Evolutionary conservation across 768 basidiomycete species (phyloP), one percentile per base, ranked within the genome.

Genomic region (Termitomyces sp.): DNA sequence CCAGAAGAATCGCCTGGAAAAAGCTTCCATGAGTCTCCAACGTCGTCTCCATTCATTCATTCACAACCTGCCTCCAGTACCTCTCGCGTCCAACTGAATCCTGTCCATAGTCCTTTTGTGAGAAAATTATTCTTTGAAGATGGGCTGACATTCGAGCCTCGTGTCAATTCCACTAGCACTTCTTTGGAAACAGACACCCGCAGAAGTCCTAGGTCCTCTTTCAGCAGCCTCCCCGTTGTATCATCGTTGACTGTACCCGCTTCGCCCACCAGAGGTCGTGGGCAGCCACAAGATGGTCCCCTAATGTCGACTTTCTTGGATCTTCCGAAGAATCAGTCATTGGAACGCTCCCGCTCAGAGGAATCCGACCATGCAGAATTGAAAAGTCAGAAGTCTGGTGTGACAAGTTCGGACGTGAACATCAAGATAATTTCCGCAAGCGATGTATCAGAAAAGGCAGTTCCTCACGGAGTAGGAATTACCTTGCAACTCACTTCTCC

Each of bases 81-180:
- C 45, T 69, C 73, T 31, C 74, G 69, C 62, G 65, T 73, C 6
- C 76, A 77, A 11, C 77, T 79, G 11, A 73, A 76, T 54, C 73
- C 74, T 48, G 73, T 77, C 7, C 73, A 77, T 14, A 74, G 76
- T 12, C 77, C 77, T 45, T 66, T 77, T 32, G 68, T 72, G 37
- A 74, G 73, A 62, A 72, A 72, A 45, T 73, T 72, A 51, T 80
- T 79, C 4, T 70, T 70, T 45, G 85, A 87, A 54, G 83, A 77
- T 10, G 77, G 72, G 37, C 63, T 86, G 36, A 84, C 86, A 1
- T 88, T 88, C 63, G 84, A 88, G 60, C 87, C 86, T 17, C 65
- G 74, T 20, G 71, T 81, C 10, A 80, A 83, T 60, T 75, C 78
- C 5, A 75, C 79, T 10, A 75, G 76, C n/a, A 74, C 74, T 56